Evolutionary conservation across 2,329 filamentous ascomycete species (phyloP).

Genomic region (Exophiala aquamarina): DNA sequence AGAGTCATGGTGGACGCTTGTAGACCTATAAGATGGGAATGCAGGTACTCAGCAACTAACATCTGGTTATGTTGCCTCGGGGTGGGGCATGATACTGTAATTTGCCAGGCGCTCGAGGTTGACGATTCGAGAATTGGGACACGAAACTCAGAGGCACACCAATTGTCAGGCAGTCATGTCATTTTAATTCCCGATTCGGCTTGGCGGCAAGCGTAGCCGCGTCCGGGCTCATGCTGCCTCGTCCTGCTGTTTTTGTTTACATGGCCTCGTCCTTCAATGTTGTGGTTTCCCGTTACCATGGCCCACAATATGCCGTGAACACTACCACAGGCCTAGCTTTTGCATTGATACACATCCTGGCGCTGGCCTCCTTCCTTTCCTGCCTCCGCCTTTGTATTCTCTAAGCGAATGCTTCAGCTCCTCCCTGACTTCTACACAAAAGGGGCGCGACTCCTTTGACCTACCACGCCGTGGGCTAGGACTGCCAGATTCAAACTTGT

Average conservation of each 20-base stretch:
- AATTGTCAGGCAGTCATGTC: too few relatives aligned
- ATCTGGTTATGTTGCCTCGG: too few relatives aligned
- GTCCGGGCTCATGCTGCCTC: too few relatives aligned
- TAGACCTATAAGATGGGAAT: too few relatives aligned
- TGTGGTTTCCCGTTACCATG: slow-evolving; percentile 19
- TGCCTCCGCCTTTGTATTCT: slow-evolving; percentile 12
- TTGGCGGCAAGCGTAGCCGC: too few relatives aligned
- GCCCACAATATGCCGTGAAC: slow-evolving; percentile 21
- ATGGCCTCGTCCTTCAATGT: slow-evolving; percentile 14
- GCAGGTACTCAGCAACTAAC: too few relatives aligned
- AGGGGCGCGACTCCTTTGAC: slow-evolving; percentile 15
- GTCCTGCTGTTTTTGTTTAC: slow-evolving; percentile 3
- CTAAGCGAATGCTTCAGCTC: slow-evolving; percentile 11
- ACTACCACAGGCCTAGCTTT: slow-evolving; percentile 22
- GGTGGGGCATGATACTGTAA: too few relatives aligned
- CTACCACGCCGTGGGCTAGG: slow-evolving; percentile 1
- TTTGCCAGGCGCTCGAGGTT: too few relatives aligned
- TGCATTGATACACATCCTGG: slow-evolving; percentile 20
- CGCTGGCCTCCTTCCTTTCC: slow-evolving; percentile 18
- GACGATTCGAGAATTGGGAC: too few relatives aligned
- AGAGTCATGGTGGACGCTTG: too few relatives aligned
- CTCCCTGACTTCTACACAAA: slow-evolving; percentile 12
- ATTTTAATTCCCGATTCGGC: too few relatives aligned
- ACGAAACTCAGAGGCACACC: too few relatives aligned
- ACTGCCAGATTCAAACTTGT: background rate